Evolutionary conservation across 495 filamentous ascomycete genomes (phyloP).

Genomic region (Neurospora terricola): DNA sequence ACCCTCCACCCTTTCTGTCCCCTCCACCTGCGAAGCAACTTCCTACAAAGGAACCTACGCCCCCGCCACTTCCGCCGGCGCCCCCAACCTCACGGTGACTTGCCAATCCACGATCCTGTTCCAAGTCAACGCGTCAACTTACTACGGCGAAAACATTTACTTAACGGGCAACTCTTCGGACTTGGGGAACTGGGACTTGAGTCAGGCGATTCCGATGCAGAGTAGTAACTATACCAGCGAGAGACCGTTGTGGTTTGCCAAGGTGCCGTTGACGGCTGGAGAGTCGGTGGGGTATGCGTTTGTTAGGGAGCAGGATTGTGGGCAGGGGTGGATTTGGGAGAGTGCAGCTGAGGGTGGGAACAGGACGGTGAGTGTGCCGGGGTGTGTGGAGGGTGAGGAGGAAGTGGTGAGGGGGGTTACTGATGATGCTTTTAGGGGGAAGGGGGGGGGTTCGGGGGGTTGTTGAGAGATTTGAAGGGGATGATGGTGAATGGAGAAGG

Average conservation of each 20-base stretch:
- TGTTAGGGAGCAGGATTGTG: constrained; percentile 30
- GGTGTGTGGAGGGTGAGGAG: constrained; percentile 16
- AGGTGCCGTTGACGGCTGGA: constrained; percentile 7
- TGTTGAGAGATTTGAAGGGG: constrained; percentile 6
- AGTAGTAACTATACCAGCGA: constrained; percentile 41
- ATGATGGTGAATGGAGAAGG: too few relatives aligned
- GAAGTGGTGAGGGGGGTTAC: constrained; percentile 8
- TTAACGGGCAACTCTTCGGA: constrained; percentile 42
- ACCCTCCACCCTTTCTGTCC: constrained; percentile 31
- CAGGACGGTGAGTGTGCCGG: constrained; percentile 23
- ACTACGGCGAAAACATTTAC: constrained; percentile 48
- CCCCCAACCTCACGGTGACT: constrained; percentile 37
- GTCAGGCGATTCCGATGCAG: constrained; percentile 38
- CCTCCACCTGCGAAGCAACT: constrained; percentile 38
- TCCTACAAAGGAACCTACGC: constrained; percentile 47
- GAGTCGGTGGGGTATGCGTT: constrained; percentile 19
- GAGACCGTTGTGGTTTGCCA: constrained; percentile 25
- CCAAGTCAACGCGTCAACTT: constrained; percentile 30
- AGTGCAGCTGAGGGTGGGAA: constrained; percentile 7
- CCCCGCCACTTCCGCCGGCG: constrained; percentile 35
- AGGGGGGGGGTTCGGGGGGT: constrained; percentile 11
- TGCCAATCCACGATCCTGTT: constrained; percentile 45
- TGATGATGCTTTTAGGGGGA: constrained; percentile 29
- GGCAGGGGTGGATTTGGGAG: constrained; percentile 29
- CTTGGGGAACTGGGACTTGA: constrained; percentile 48